Base-by-base conservation (phyloP, 2,329 filamentous ascomycete species). In the Sordariomycetes sp. region DNA sequence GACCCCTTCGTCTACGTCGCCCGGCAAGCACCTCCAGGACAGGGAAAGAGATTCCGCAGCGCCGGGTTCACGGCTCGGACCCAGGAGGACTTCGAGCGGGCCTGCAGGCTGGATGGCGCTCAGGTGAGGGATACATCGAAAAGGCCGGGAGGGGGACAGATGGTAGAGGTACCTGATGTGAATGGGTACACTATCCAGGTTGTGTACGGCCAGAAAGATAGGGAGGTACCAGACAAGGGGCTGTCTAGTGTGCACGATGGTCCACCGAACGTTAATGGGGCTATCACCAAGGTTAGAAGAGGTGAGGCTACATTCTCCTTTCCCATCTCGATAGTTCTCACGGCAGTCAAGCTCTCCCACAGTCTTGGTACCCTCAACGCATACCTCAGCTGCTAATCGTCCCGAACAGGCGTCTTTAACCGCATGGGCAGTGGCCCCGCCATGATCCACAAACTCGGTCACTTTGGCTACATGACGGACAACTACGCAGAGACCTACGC, bases 1-100 rank as follows among this genome's bases (percentile, higher is more conserved):
- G 77, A 81, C 60, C 74, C 73, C 34, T 81, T 75, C 60, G 66
- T 77, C 1, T 79, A 80, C 61, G 75, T 77, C 53, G 76, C 74
- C 10, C 54, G 54, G 16, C 64, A 63, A 59, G 63, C 60, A 59
- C 61, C 56, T 48, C 61, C 64, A 53, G 62, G 61, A 1, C 59
- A 64, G 40, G 51, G 51, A 12, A 53, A 53, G 51, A 32, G 22
- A n/a, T 53, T 53, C 24, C 14, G 24, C 14, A 20, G 51, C n/a
- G 51, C 51, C 8, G 51, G 51, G 24, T 53, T 32, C 51, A 53
- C 51, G 51, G 24, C 50, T 20, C 50, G 12, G 18, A 53, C 51
- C 12, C n/a, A 53, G 18, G 51, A 28, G 24, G 51, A 53, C 25
- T 53, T 53, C 24, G 51, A 53, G 24, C 51, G 51, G 51, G 51